phyloP scores from a whole-genome alignment of 352 stramenopile species.

The Globisporangium echinulatum region DNA sequence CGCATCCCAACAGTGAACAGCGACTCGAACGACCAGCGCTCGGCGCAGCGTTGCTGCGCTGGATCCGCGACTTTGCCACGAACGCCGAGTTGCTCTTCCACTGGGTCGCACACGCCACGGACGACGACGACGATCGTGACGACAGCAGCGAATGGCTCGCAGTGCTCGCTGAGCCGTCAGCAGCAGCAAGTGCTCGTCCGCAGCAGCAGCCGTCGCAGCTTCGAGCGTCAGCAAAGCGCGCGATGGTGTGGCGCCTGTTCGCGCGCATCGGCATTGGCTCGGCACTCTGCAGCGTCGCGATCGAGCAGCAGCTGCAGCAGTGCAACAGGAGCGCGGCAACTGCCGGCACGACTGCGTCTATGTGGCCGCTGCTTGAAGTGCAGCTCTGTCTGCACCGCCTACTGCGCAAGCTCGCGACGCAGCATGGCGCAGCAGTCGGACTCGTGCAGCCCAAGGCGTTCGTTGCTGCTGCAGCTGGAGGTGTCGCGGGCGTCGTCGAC shows the following conservation, averaged over 20 bases:
- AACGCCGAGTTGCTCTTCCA: constrained; percentile 52
- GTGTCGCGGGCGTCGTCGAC: constrained; percentile 33
- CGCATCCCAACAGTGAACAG: neutral
- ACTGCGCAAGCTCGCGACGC: constrained; percentile 26
- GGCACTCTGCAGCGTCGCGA: constrained; percentile 36
- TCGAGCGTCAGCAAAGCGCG: neutral
- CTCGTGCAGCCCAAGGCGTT: constrained; percentile 33
- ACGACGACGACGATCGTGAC: constrained; percentile 8
- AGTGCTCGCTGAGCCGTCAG: too few relatives aligned
- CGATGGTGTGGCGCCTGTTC: constrained; percentile 33
- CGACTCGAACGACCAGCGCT: constrained; percentile 1
- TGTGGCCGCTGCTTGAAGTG: constrained; percentile 51
- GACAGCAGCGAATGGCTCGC: neutral
- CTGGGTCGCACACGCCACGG: constrained; percentile 41
- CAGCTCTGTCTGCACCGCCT: constrained; percentile 50
- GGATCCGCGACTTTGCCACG: constrained; percentile 37
- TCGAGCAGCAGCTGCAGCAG: constrained; percentile 23
- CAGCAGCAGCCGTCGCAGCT: too few relatives aligned
- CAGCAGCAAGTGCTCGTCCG: too few relatives aligned
- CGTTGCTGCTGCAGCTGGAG: constrained; percentile 19
- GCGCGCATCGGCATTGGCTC: constrained; percentile 42
- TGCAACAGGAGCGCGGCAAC: neutral
- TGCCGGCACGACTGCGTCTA: constrained; percentile 7
- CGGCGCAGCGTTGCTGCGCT: constrained; percentile 16
- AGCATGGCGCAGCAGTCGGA: constrained; percentile 16